Evolutionary conservation across 2,329 filamentous ascomycete species (phyloP).

Genomic region (Aspergillus proliferans): DNA sequence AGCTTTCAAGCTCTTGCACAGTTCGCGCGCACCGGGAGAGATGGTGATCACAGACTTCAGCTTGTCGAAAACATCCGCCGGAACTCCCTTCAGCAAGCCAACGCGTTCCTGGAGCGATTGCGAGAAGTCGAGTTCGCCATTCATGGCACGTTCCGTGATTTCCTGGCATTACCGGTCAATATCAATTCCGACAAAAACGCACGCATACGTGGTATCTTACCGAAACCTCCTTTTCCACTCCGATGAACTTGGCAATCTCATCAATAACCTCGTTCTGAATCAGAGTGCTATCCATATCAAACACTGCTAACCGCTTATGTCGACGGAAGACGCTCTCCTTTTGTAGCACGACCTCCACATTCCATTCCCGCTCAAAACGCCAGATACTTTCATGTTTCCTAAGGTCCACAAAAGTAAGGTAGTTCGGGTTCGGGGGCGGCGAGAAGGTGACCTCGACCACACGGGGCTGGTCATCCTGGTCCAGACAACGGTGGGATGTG

Average conservation of each 20-base stretch:
- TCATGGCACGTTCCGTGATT: conserved; percentile 92
- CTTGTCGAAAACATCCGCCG: conserved; percentile 69
- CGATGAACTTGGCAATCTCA: conserved; percentile 78
- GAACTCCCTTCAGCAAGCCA: conserved; percentile 71
- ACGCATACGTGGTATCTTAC: conserved; percentile 27
- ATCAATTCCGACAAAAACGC: background rate
- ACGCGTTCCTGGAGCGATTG: conserved; percentile 75
- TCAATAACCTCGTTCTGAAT: conserved; percentile 98
- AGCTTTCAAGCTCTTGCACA: conserved; percentile 67
- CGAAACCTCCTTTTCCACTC: conserved; percentile 74
- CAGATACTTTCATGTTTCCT: conserved; percentile 76
- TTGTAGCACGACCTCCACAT: conserved; percentile 76
- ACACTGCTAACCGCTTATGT: conserved; percentile 81
- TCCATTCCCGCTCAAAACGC: conserved; percentile 82
- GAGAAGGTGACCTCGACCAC: conserved; percentile 50
- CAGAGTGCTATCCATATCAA: conserved; percentile 97
- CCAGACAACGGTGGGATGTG: conserved; percentile 44
- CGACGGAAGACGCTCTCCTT: conserved; percentile 65
- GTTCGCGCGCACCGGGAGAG: conserved; percentile 69
- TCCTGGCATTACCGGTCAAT: conserved; percentile 36
- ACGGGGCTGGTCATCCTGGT: conserved; percentile 42
- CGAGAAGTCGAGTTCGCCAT: conserved; percentile 89
- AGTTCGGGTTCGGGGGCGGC: conserved; percentile 43
- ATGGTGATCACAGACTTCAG: conserved; percentile 70
- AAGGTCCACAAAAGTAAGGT: conserved; percentile 57